Evolutionary conservation across 2,329 filamentous ascomycete genomes (phyloP).

Genomic region (Pseudopithomyces chartarum): DNA sequence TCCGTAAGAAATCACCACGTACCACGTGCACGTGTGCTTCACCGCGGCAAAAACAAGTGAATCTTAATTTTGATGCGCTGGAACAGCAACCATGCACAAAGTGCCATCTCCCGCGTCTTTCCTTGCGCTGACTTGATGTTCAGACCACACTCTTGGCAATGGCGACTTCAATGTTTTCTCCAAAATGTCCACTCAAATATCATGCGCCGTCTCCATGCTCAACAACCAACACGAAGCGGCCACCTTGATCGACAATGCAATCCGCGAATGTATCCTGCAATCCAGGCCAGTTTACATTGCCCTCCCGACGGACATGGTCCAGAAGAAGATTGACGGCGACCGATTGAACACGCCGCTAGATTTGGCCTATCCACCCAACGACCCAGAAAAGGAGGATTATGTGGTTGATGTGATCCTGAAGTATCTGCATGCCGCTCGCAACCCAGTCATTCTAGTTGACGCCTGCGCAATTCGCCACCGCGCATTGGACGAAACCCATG

Average conservation of each 20-base stretch:
- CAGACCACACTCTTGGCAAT: constrained; percentile 53
- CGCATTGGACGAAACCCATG: constrained; percentile 72
- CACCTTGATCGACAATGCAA: constrained; percentile 75
- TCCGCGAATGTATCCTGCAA: constrained; percentile 74
- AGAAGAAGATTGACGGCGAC: constrained; percentile 75
- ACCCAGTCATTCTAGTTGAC: constrained; percentile 80
- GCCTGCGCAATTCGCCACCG: constrained; percentile 80
- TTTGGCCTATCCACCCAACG: constrained; percentile 66
- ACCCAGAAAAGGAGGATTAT: constrained; percentile 75
- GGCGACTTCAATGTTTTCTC: constrained; percentile 82
- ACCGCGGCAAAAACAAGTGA: too few relatives aligned
- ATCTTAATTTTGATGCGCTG: too few relatives aligned
- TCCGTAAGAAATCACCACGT: constrained; percentile 28
- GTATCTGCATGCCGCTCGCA: constrained; percentile 73
- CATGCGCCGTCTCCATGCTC: constrained; percentile 72
- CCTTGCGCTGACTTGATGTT: too few relatives aligned
- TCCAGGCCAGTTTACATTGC: constrained; percentile 84
- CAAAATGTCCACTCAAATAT: constrained; percentile 75
- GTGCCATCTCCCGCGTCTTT: too few relatives aligned
- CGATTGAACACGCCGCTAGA: constrained; percentile 74
- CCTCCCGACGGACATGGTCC: constrained; percentile 79
- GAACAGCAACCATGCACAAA: too few relatives aligned
- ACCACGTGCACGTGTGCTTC: too few relatives aligned
- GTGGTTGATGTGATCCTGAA: constrained; percentile 80
- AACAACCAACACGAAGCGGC: constrained; percentile 73